Conservation (phyloP, 78 protist species). For the Chrysochromulina parva region DNA sequence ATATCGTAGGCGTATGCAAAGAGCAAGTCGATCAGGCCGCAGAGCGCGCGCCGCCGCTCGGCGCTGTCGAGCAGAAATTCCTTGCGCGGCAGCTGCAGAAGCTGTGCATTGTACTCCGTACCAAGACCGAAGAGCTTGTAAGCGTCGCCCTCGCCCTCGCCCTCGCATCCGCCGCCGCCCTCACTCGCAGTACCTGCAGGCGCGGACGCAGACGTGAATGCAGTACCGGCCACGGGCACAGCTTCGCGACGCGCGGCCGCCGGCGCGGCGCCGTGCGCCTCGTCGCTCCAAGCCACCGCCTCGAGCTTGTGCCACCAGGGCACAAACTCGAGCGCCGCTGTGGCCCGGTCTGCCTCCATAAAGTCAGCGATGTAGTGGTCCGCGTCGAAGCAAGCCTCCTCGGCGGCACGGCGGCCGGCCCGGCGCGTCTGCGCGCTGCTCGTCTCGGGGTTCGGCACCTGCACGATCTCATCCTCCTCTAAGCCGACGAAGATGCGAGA, state of each 20-base stretch:
- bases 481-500: not conserved
- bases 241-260: not conserved
- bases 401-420: not conserved
- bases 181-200: too few species aligned
- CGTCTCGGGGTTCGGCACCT: not conserved
- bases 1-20: slow-evolving; percentile 41
- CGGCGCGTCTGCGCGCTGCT: not conserved
- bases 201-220: too few species aligned
- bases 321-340: not conserved
- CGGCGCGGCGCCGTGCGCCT: not conserved
- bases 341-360: not conserved
- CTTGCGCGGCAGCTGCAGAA: not conserved
- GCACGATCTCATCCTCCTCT: not conserved
- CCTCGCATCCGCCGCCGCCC: not conserved
- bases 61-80: not conserved
- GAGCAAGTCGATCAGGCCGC: slow-evolving; percentile 40
- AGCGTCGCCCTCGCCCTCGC: not conserved
- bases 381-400: not conserved
- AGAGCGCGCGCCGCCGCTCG: not conserved
- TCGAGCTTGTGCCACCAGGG: slow-evolving; percentile 8
- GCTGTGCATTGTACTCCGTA: not conserved
- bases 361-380: slow-evolving; percentile 21
- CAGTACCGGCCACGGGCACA: too few species aligned
- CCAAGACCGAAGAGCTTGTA: too few species aligned
- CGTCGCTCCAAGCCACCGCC: not conserved